phyloP scores from a whole-genome alignment of 139 green algal genomes.

The Edaphochlamys debaryana region DNA sequence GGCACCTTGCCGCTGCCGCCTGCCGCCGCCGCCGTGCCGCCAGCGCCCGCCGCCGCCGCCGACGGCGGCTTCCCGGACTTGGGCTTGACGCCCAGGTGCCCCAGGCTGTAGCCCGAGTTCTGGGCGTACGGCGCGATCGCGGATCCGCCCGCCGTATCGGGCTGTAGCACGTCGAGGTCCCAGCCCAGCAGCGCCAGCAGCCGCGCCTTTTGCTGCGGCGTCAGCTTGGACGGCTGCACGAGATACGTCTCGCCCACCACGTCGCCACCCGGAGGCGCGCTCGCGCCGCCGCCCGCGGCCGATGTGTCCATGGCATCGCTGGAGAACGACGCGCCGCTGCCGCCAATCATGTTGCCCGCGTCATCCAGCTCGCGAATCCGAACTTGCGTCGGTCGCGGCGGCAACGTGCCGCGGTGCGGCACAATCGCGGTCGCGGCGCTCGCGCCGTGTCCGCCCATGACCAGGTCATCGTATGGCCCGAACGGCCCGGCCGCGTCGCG shows the following conservation, averaged over 20 bases:
- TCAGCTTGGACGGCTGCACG: slow-evolving; percentile 25
- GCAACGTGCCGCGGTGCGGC: background rate
- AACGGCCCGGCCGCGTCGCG: slow-evolving; percentile 4
- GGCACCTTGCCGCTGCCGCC: background rate
- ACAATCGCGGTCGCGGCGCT: background rate
- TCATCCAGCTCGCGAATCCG: background rate
- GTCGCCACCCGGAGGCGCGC: background rate
- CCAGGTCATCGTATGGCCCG: slow-evolving; percentile 29
- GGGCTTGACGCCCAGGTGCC: slow-evolving; percentile 22
- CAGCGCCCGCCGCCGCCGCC: background rate
- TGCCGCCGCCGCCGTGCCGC: background rate
- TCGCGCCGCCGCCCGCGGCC: background rate
- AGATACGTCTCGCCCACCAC: background rate
- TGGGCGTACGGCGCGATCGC: slow-evolving; percentile 6
- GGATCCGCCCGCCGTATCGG: background rate
- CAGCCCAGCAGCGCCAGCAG: slow-evolving; percentile 44
- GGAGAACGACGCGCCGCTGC: no score
- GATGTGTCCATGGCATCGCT: background rate
- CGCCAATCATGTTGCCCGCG: background rate
- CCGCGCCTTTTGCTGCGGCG: slow-evolving; percentile 31
- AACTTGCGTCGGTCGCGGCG: no score
- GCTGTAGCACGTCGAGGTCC: slow-evolving; percentile 31
- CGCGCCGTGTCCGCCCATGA: background rate
- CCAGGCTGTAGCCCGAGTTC: slow-evolving; percentile 33
- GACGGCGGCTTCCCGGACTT: background rate